Percentiles rank a stretch among this genome's conserved stretches.
These are phyloP conservation scores for Cutaneotrichosporon cyanovorans DNA, from an alignment of 1,284 basidiomycete genomes.

Conservation along the genomic window DNA sequence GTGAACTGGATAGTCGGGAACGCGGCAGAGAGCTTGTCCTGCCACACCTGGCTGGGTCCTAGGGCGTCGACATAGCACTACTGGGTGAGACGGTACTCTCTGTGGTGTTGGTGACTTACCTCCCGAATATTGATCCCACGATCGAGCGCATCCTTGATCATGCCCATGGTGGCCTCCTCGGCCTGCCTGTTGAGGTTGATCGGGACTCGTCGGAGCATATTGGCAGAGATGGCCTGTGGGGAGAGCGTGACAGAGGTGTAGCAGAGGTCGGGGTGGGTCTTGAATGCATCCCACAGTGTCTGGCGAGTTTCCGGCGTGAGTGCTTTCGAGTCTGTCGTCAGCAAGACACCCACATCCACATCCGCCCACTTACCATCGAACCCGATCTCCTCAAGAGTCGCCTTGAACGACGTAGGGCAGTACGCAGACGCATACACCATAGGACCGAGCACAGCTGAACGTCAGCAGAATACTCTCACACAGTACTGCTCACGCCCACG, in stretches of 20 bases:
- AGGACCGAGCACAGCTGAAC: conserved; percentile 49
- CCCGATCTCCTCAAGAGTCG: conserved; percentile 67
- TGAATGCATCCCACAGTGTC: conserved; percentile 34
- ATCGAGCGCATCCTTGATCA: conserved; percentile 77
- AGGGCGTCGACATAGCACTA: conserved; percentile 95
- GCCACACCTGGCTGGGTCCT: conserved; percentile 77
- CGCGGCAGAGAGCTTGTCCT: conserved; percentile 64
- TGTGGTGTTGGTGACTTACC: no score
- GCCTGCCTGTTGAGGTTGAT: conserved; percentile 89
- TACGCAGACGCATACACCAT: conserved; percentile 94
- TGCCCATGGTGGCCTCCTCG: conserved; percentile 77
- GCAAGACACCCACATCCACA: not conserved
- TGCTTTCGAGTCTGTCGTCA: conserved; percentile 67
- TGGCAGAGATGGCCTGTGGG: conserved; percentile 81
- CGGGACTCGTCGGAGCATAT: conserved; percentile 79
- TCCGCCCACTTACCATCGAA: conserved; percentile 58
- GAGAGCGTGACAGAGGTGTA: conserved; percentile 49
- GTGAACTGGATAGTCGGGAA: conserved; percentile 82
- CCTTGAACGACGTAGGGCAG: conserved; percentile 72
- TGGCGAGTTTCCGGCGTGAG: conserved; percentile 68
- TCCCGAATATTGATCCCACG: conserved; percentile 75
- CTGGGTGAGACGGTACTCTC: no score
- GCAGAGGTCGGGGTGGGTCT: conserved; percentile 25
- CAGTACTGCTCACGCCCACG: conserved; percentile 60
- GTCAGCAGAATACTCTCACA: conserved; percentile 1